These are phyloP conservation scores for Asterophora lycoperdoides DNA, from an alignment of 768 basidiomycete species.

Conservation along the genomic window DNA sequence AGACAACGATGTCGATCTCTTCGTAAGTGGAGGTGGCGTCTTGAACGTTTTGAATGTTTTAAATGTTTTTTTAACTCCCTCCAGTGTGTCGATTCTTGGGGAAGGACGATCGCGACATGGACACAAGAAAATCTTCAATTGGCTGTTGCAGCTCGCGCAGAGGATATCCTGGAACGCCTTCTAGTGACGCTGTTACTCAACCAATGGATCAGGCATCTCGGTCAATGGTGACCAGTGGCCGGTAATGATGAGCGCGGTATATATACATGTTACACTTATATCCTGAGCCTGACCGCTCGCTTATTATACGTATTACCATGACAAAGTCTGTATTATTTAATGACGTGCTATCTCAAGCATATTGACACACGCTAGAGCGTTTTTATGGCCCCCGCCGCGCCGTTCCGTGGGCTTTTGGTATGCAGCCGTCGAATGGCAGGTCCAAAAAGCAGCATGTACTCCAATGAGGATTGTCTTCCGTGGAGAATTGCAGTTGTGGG, in stretches of 20 bases:
- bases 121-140: conserved; percentile 34
- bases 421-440: background rate
- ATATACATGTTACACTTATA: conserved; percentile 1
- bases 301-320: conserved; percentile 1
- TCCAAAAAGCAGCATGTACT: background rate
- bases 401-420: background rate
- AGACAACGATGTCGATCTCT: conserved; percentile 39
- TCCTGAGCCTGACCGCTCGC: background rate
- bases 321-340: conserved; percentile 5
- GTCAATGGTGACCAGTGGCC: conserved; percentile 33
- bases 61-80: conserved; percentile 2
- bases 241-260: background rate
- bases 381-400: too few species aligned
- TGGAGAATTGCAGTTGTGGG: background rate
- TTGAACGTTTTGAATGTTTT: background rate
- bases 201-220: conserved; percentile 43
- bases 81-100: conserved; percentile 48
- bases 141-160: conserved; percentile 36
- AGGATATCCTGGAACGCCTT: conserved; percentile 42
- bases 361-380: conserved; percentile 6
- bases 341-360: conserved; percentile 1
- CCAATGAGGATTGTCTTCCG: background rate
- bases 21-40: conserved; percentile 30
- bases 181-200: conserved; percentile 53
- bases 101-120: conserved; percentile 47